Conservation (phyloP, 139 green algal species). For the Cymbomonas tetramitiformis region DNA sequence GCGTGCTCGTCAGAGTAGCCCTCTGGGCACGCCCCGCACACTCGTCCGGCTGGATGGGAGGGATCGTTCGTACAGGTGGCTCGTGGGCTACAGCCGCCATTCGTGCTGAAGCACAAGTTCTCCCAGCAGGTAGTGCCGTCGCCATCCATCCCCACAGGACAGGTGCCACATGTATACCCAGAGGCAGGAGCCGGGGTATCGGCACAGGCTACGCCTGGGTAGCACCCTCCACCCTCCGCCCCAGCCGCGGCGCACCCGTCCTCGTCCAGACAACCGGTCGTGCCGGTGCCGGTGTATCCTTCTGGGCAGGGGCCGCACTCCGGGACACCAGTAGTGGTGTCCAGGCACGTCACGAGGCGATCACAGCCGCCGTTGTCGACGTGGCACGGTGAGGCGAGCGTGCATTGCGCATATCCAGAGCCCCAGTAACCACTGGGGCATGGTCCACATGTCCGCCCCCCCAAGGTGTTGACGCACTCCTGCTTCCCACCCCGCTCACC, state of each 20-base stretch:
- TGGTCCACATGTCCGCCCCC: no score
- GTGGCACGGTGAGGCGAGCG: no score
- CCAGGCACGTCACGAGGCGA: background rate
- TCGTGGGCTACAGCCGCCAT: background rate
- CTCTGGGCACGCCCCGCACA: background rate
- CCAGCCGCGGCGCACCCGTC: slow-evolving; percentile 3
- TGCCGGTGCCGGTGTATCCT: background rate
- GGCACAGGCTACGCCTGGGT: background rate
- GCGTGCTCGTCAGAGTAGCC: background rate
- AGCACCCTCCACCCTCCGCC: background rate
- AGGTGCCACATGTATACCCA: background rate
- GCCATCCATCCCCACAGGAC: background rate
- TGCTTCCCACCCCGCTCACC: no score
- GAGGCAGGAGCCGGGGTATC: background rate
- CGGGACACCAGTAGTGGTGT: background rate
- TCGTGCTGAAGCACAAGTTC: background rate
- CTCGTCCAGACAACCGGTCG: background rate
- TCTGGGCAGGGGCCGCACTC: background rate
- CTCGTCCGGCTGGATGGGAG: no score
- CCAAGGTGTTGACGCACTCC: no score
- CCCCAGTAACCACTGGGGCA: no score
- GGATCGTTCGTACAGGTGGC: background rate
- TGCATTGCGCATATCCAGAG: no score
- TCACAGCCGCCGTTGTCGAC: slow-evolving; percentile 11
- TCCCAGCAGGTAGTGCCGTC: slow-evolving; percentile 8